Evolutionary conservation across 805 yeast genomes (phyloP), one percentile per base, ranked within the genome.

Genomic region (Huiozyma naganishii): DNA sequence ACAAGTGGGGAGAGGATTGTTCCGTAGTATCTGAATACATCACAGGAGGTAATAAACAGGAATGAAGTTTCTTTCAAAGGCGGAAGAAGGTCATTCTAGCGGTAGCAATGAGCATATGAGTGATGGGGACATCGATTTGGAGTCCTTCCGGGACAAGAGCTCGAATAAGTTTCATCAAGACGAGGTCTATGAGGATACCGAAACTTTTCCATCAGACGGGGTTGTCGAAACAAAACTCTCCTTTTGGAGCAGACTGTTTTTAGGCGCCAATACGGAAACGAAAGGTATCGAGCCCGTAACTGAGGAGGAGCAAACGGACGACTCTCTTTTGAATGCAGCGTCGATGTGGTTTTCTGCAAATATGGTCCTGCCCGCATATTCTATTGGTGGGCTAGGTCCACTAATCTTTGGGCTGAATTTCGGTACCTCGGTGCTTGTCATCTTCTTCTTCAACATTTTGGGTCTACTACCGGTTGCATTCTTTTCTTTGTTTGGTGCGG

Each of bases 301-400:
- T 7, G 95, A 83, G 48, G 83, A 80, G 38, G 90, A 85, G 62
- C 80, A 85, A 60, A 72, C 74, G 39, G 86, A 80, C 48, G 72
- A 72, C 38, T 78, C 84, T 33, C 58, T 82, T 47, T 68, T 76
- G 66, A 76, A 74, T 51, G 83, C 92, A 29, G 86, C 87, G 38
- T 71, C 89, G 41, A 83, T 88, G 90, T 88, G 95, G 95, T 73
- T 83, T 54, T 82, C 94, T 6, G 94, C 95, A 33, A 87, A 88
- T 65, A 70, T 85, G 73, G 95, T 85, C 45, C 76, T 88, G 57
- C 87, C 95, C 17, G 77, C 95, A 12, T 78, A 76, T 54, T 71
- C 95, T 7, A 68, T 86, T 40, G 96, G 97, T 62, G 82, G 75
- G 49, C 62, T 81, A 37, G 84, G 85, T 30, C 68, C 78, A 39